A percentile compares a stretch with the other conserved stretches of the same genome.
Evolutionary conservation across 1,139 yeast genomes (phyloP).

Genomic region (Tardiomyces digboiensis): DNA sequence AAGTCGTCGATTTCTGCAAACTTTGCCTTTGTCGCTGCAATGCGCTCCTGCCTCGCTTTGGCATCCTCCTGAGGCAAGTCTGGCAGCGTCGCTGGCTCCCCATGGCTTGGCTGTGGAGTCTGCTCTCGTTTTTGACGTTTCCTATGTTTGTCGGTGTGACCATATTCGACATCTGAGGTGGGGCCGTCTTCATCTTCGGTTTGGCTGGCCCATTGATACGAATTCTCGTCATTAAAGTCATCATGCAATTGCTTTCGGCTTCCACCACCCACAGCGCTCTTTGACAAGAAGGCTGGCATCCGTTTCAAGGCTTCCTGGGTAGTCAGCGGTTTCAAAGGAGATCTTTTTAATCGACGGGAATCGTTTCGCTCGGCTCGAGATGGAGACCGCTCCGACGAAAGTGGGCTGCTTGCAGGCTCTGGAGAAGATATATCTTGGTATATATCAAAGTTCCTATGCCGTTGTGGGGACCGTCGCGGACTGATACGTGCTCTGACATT

Average conservation of each 20-base stretch:
- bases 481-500: not conserved
- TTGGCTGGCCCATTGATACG: not conserved
- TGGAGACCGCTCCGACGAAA: not conserved
- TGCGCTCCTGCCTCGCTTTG: not conserved
- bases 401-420: constrained; percentile 1
- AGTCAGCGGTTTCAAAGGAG: constrained; percentile 2
- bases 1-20: constrained; percentile 9
- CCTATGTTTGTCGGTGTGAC: not conserved
- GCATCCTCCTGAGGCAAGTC: not conserved
- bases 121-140: not conserved
- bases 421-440: constrained; percentile 1
- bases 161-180: constrained; percentile 1
- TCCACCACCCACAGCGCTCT: not conserved
- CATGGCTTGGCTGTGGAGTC: not conserved
- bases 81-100: not conserved
- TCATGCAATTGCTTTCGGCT: constrained; percentile 1
- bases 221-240: not conserved
- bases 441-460: not conserved
- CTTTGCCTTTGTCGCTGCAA: constrained; percentile 5
- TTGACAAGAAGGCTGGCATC: constrained; percentile 2
- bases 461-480: not conserved
- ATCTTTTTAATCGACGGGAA: constrained; percentile 4
- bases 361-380: not conserved
- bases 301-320: constrained; percentile 5
- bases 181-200: not conserved